Base-by-base conservation (phyloP, 148 eudicot genomes). In the Rhododendron ferrugineum region DNA sequence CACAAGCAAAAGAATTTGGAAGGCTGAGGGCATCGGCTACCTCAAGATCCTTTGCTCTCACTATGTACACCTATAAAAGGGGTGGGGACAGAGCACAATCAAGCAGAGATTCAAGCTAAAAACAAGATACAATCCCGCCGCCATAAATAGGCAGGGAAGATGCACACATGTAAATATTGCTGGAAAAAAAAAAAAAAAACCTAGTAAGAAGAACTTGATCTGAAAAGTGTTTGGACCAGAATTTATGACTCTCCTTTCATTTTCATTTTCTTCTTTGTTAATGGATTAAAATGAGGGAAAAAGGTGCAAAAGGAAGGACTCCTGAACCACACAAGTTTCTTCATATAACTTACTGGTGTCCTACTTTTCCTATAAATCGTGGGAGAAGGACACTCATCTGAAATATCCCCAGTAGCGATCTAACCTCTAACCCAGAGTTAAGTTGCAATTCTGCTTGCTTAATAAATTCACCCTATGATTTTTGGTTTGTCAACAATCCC, bases 41-140 rank as follows among this genome's bases (percentile, higher is more conserved):
- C 50, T 40, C 54, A n/a, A 46, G 26, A 78, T 32, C 73, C 42
- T 11, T 60, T 58, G 83, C 83, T 81, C 83, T 58, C 46, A 81
- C 47, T 58, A 37, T 60, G 37, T 58, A 60, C 28, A 81, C 83
- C 83, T 81, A 14, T 26, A 81, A 37, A 58, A 37, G 22, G 68
- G 83, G 47, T 34, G 70, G 49, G 37, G 40, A 70, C 23, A 81
- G 5, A 11, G 60, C 70, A 54, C 46, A 81, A 8, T 56, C 68
- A 58, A 8, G 44, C 26, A 52, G 28, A 54, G 68, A 34, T 56
- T 4, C 20, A 58, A 81, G 66, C 26, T 28, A 54, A 10, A 81
- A 26, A n/a, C 30, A 62, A 50, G 36, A 81, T 34, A 66, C 26
- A 56, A 56, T 8, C 1, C 10, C 18, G 1, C 28, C 0, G 23